These are phyloP conservation scores for Thielaviopsis punctulata DNA, from an alignment of 2,329 filamentous ascomycete species.

Conservation along the genomic window DNA sequence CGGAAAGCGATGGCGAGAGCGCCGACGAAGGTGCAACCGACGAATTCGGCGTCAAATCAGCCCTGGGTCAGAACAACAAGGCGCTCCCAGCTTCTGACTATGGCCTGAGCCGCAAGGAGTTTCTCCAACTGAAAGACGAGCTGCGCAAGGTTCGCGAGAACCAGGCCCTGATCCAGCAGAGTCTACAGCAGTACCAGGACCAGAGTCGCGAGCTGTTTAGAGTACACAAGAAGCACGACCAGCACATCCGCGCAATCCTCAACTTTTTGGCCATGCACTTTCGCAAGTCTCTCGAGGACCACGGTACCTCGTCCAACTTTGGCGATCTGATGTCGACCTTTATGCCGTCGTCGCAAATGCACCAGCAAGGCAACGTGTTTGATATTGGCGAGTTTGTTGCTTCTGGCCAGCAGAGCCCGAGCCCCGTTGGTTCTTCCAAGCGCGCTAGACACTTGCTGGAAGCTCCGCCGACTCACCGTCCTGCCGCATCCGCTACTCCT, in stretches of 20 bases:
- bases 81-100: conserved; percentile 8
- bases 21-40: conserved; percentile 31
- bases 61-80: conserved; percentile 1
- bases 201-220: conserved; percentile 13
- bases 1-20: conserved; percentile 56
- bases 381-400: conserved; percentile 43
- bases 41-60: conserved; percentile 18
- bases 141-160: conserved; percentile 68
- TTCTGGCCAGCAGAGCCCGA: conserved; percentile 22
- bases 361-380: conserved; percentile 35
- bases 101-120: conserved; percentile 47
- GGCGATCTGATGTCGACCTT: conserved; percentile 69
- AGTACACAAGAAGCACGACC: conserved; percentile 66
- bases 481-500: conserved; percentile 17
- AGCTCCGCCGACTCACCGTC: conserved; percentile 23
- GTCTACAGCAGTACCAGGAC: conserved; percentile 34
- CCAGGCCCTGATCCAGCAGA: conserved; percentile 68
- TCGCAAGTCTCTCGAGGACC: conserved; percentile 77
- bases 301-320: conserved; percentile 57
- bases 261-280: conserved; percentile 96
- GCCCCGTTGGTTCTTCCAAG: conserved; percentile 28
- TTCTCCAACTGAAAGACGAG: conserved; percentile 62
- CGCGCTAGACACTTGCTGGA: conserved; percentile 35
- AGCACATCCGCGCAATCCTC: conserved; percentile 95
- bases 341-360: conserved; percentile 40